Base-by-base conservation (phyloP, 73 alveolate species). In the Stentor roeselii region DNA sequence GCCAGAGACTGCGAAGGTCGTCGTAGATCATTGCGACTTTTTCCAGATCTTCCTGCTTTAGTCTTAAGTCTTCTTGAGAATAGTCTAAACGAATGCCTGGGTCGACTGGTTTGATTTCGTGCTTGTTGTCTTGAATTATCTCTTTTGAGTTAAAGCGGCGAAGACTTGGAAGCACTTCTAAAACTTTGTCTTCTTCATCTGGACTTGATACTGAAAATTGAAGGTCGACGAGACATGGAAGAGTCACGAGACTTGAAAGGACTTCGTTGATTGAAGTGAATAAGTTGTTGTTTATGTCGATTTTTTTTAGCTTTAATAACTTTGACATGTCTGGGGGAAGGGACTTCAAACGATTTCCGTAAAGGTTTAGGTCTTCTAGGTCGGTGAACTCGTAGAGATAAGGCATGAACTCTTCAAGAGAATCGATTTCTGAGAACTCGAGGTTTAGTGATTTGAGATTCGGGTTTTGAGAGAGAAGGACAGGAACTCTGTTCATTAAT, bases 11-110 rank as follows among this genome's bases (percentile, higher is more conserved):
- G 86, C 96, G 60, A 34, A 93, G 75, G 41, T 59, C 75, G 36
- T 93, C 98, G 83, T 89, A 93, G 30, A 91, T 82, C 2, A 91
- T 84, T 1, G 98, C 98, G 27, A 88, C 85, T 67, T 86, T 77
- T 84, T 93, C 96, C 38, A 93, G 83, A 76, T 93, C 98, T 39
- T 83, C 88, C 60, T 86, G 59, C 59, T 86, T 86, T 40, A 86
- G 76, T n/a, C 21, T 67, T 32, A 67, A 67, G 41, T 67, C 80
- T 40, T 67, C 80, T 27, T n/a, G 14, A 40, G 41, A 15, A 32
- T 21, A 67, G 14, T 67, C 74, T 36, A 41, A 21, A 21, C 35
- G 1, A 21, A 6, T 67, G 34, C 67, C 39, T 31, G n/a, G 11
- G n/a, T 76, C 84, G 2, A 41, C 74, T 41, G n/a, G 60, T 14